Evolutionary conservation across 768 basidiomycete species (phyloP), one percentile per base, ranked within the genome.

Genomic region (Neoboletus brunneissimus): DNA sequence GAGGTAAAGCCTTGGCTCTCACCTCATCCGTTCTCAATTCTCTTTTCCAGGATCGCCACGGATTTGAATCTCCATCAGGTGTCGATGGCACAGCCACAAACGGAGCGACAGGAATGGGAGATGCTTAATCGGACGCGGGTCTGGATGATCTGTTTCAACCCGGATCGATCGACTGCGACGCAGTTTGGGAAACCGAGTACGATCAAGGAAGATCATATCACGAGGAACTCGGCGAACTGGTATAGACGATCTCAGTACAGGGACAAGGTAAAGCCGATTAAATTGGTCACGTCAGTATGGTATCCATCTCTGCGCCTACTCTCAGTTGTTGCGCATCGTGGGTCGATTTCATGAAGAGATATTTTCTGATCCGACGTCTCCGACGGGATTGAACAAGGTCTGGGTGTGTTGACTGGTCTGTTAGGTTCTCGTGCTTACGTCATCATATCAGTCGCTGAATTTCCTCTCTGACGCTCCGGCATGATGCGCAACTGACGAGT

Each of bases 151-250:
- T 94, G 91, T 68, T 94, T 88, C 74, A 91, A 91, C 67, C 70
- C 95, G 55, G 94, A 97, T 69, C 83, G 90, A 18, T 94, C 91
- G 27, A 87, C 88, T 3, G 87, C 91, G 2, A 93, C 89, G 3
- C 88, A 94, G 68, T 91, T 93, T 68, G 94, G 93, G 4, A 94
- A 94, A 71, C 91, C 92, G 3, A 87, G 86, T 13, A 92, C 91
- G 10, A 87, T 95, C 67, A 88, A 88, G 63, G 92, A 94, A 64
- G 91, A 94, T 66, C 86, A 81, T 53, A 83, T 88, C 60, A 83
- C 89, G 51, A 32, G 31, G 32, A 81, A 84, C 64, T 84, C 85
- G 7, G 79, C 77, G 34, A 83, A 88, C 41, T 92, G 89, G 89
- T 91, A 91, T 67, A 86, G 80, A 68, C 81, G 77, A 57, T 89